A percentile compares a stretch with the other conserved stretches of the same genome.
Conservation (phyloP, 257 asterid genomes). For the Primulina eburnea region DNA sequence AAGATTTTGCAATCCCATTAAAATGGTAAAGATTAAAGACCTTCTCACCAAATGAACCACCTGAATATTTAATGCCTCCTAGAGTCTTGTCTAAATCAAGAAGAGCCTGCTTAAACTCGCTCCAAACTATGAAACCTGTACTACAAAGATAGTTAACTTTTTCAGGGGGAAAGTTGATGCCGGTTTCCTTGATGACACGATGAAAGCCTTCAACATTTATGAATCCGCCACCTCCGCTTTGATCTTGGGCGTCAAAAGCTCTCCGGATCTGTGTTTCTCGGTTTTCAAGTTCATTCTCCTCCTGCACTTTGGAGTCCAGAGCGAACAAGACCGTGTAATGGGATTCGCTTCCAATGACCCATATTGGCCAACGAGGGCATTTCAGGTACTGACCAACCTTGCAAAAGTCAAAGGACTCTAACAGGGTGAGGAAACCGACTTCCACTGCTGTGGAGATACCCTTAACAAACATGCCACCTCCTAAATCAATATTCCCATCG, state of each 20-base stretch:
- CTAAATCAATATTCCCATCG: conserved; percentile 86
- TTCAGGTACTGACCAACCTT: conserved; percentile 83
- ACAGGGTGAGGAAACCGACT: conserved; percentile 93
- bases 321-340: conserved; percentile 92
- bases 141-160: conserved; percentile 59
- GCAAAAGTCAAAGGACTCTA: conserved; percentile 87
- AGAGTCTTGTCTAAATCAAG: conserved; percentile 70
- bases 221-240: conserved; percentile 96
- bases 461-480: conserved; percentile 90
- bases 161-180: conserved; percentile 59
- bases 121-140: conserved; percentile 86
- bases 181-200: conserved; percentile 64
- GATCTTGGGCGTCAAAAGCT: conserved; percentile 89
- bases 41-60: conserved; percentile 51
- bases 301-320: conserved; percentile 78
- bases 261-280: conserved; percentile 77
- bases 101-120: conserved; percentile 88
- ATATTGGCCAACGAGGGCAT: conserved; percentile 94
- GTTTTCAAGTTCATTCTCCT: conserved; percentile 77
- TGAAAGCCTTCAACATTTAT: conserved; percentile 79
- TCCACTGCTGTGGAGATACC: conserved; percentile 83
- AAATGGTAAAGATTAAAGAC: conserved; percentile 88
- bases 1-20: conserved; percentile 90
- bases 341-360: conserved; percentile 99
- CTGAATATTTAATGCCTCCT: conserved; percentile 95